Base-by-base conservation (phyloP, 2,329 filamentous ascomycete species). In the Arthrobotrys conoides region DNA sequence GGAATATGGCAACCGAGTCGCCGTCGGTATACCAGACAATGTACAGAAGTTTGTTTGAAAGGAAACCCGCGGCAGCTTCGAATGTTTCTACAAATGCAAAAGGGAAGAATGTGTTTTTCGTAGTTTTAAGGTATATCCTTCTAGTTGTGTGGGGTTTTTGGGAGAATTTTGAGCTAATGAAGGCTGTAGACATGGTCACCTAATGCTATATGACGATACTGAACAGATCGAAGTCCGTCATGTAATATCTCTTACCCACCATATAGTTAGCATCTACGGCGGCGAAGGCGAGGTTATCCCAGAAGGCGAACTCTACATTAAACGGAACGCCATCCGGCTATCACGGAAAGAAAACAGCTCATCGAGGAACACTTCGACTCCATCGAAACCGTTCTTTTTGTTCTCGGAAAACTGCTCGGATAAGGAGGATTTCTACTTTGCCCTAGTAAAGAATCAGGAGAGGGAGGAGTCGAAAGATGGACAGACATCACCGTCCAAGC, bases 341-440 rank as follows among this genome's bases (percentile, higher is more conserved):
- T 89, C 90, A n/a, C 89, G 93, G 81, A 91, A 89, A 82, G 86
- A 86, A 27, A 85, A 86, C 27, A 89, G 91, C 38, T 82, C 87
- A 30, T 85, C 87, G 9, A 67, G 80, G 10, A 22, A 30, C 22
- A 51, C 33, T n/a, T 61, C 1, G 87, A 89, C 2, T 89, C 91
- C 80, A 86, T 84, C 44, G 5, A 94, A 93, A 81, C 94, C 96
- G 0, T 98, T 97, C 85, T 98, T 91, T 83, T 87, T 99, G 3
- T 99, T 98, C 84, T 96, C 93, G 0, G 94, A 98, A 81, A 97
- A 96, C 82, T 93, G 93, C 83, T 97, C 94, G 0, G 93, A 96
- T 57, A 99, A 99, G 84, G 96, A 99, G 84, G 96, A 99, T 83
- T 98, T 99, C 85, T 99, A 99, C 84, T 95, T 97, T 84, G 92